These are phyloP conservation scores for Hura crepitans DNA, from an alignment of 441 rosid genomes.

Conservation along the genomic window DNA sequence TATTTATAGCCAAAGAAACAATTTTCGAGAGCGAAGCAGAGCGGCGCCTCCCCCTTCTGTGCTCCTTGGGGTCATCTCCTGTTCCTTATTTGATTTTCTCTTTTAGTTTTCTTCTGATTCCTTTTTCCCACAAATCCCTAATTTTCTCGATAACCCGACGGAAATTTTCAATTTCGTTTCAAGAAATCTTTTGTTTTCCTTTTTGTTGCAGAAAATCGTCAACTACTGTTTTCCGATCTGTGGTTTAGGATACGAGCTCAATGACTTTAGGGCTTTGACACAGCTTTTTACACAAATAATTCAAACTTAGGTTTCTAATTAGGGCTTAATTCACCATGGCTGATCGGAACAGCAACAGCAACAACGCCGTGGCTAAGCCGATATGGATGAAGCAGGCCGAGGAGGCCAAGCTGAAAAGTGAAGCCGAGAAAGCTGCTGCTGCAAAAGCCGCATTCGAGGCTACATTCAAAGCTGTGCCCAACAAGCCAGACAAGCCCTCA, in stretches of 20 bases:
- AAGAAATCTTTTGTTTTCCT: not conserved
- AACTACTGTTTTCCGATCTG: not conserved
- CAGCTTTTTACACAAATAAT: not conserved
- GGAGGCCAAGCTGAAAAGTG: conserved; percentile 86
- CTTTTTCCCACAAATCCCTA: not conserved
- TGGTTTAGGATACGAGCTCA: not conserved
- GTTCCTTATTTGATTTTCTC: no score
- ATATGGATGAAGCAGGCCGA: conserved; percentile 97
- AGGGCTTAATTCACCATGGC: conserved; percentile 22
- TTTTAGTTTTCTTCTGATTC: no score
- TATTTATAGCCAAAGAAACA: no score
- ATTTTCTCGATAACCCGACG: not conserved
- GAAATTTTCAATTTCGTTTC: not conserved
- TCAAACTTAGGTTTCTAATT: not conserved
- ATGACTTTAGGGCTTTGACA: not conserved
- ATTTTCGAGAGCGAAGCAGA: no score
- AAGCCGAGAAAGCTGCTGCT: conserved; percentile 87
- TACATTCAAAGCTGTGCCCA: conserved; percentile 58
- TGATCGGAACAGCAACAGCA: conserved; percentile 19
- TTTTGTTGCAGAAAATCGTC: not conserved
- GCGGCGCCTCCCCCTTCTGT: no score
- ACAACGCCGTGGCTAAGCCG: conserved; percentile 46
- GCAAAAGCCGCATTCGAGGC: conserved; percentile 98
- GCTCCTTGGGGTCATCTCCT: no score
- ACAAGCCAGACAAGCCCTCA: conserved; percentile 38